Evolutionary conservation across 768 basidiomycete genomes (phyloP).

Genomic region (Crepidotus variabilis): DNA sequence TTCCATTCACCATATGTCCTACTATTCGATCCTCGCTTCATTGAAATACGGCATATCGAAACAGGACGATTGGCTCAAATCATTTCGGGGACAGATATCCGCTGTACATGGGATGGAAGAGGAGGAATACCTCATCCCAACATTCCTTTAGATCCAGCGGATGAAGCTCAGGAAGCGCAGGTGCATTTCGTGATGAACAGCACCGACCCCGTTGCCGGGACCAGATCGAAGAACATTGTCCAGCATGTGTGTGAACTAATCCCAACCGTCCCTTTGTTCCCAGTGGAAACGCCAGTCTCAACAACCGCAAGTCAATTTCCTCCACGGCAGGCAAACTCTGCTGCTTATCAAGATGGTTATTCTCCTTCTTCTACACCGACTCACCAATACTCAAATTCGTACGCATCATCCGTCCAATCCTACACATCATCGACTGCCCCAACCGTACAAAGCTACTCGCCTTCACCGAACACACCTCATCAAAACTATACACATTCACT

Average conservation of each 20-base stretch:
- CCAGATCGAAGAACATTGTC: slow-evolving; percentile 46
- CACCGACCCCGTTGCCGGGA: slow-evolving; percentile 38
- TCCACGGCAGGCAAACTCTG: not conserved
- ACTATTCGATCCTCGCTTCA: slow-evolving; percentile 87
- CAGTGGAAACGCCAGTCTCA: not conserved
- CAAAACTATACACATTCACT: not conserved
- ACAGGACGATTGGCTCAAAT: slow-evolving; percentile 83
- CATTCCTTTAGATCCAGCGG: slow-evolving; percentile 62
- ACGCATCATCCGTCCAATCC: slow-evolving; percentile 3
- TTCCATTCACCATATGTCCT: slow-evolving; percentile 89
- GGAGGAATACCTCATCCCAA: slow-evolving; percentile 55
- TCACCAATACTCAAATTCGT: slow-evolving; percentile 5
- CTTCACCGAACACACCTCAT: not conserved
- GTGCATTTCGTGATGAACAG: slow-evolving; percentile 87
- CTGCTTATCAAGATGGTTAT: not conserved
- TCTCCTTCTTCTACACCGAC: not conserved
- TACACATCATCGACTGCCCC: slow-evolving; percentile 1
- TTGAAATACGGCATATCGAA: slow-evolving; percentile 85
- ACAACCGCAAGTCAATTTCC: not conserved
- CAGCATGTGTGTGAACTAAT: slow-evolving; percentile 80
- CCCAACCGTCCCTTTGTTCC: slow-evolving; percentile 68
- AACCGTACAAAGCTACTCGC: not conserved
- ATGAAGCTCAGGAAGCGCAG: slow-evolving; percentile 68
- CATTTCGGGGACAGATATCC: slow-evolving; percentile 78
- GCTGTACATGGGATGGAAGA: slow-evolving; percentile 91